Conservation (phyloP, 768 basidiomycete species). For the Dioszegia hungarica region DNA sequence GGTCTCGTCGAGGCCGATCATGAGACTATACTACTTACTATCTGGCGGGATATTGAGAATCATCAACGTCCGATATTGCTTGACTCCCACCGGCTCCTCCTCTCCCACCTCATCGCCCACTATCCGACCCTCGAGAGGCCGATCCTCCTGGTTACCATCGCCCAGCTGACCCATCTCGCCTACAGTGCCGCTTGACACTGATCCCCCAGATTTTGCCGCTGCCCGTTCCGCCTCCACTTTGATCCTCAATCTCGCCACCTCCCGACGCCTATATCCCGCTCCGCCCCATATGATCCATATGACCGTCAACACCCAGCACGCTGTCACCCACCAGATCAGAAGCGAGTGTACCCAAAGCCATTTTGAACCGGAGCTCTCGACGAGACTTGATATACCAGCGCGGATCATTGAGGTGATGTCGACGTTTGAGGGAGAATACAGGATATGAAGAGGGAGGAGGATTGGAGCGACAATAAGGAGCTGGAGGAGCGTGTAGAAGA, state of each 20-base stretch:
- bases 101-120: neutral
- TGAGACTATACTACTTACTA: conserved; percentile 22
- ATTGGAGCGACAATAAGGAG: conserved; percentile 34
- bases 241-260: conserved; percentile 14
- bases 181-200: neutral
- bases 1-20: neutral
- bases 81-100: conserved; percentile 35
- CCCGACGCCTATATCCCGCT: conserved; percentile 38
- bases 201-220: neutral
- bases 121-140: conserved; percentile 1
- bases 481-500: conserved; percentile 44
- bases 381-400: conserved; percentile 38
- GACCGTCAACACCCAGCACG: conserved; percentile 38
- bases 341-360: conserved; percentile 48
- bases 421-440: conserved; percentile 22
- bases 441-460: conserved; percentile 43
- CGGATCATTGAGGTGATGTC: conserved; percentile 40
- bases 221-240: conserved; percentile 4
- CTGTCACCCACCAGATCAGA: conserved; percentile 44
- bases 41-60: conserved; percentile 70
- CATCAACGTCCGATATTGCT: conserved; percentile 65
- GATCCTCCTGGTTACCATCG: conserved; percentile 6
- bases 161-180: conserved; percentile 2
- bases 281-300: conserved; percentile 48
- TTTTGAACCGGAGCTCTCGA: conserved; percentile 24